Evolutionary conservation across 2,329 filamentous ascomycete genomes (phyloP), one percentile per base, ranked within the genome.

Genomic region (Xylaria polymorpha): DNA sequence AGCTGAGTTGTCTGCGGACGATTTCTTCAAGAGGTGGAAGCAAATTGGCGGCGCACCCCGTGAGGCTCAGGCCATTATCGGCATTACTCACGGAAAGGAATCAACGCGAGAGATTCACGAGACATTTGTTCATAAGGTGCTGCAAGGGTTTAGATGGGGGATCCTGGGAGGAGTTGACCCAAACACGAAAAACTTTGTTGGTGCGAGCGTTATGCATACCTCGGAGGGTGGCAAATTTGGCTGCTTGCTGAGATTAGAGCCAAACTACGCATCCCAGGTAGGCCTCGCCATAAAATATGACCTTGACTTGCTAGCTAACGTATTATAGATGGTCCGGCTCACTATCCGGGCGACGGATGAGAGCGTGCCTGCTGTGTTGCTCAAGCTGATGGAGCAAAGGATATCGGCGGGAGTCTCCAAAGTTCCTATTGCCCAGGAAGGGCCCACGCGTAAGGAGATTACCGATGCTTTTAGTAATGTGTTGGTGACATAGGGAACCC

Each of bases 21-120:
- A 99, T 78, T 99, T 98, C 82, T 99, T 99, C 88, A 98, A 97
- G 85, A 87, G 97, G 61, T 99, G 96, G 96, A 97, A 97, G 85
- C 96, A 99, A 82, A 98, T 99, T 75, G 96, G 96, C 14, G 94
- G 92, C 5, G 89, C 89, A 1, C 91, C 94, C 0, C 88, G 97
- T 37, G 97, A 99, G 80, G 91, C 93, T 0, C 96, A 99, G 79
- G 88, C 88, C 57, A 94, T 98, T 39, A 97, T 99, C 80, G 90
- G 91, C 0, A 79, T 95, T 12, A 81, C 83, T 1, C 79, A 79
- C 1, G 86, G 85, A 35, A 85, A 82, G 71, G 85, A 87, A 64
- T 85, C 85, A 18, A 85, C 85, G 14, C 84, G 88, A 67, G 90
- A 91, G 71, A 88, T 97, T 71, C 92, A 86, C 68, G 88, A 92